phyloP scores from a whole-genome alignment of 2,329 filamentous ascomycete species.

The Penicillium sp. region DNA sequence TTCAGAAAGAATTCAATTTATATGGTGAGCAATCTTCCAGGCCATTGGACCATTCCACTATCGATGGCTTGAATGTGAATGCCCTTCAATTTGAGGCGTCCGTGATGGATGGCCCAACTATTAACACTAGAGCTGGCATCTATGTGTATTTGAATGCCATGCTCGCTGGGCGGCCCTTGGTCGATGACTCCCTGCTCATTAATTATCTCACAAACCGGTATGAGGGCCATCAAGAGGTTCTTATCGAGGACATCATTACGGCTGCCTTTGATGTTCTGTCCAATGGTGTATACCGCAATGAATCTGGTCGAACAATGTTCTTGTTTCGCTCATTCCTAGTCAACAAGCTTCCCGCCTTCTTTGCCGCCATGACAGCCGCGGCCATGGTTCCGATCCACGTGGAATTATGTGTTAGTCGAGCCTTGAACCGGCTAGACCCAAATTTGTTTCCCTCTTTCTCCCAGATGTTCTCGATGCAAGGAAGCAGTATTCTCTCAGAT shows the following conservation, averaged over 20 bases:
- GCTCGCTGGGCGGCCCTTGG: slow-evolving; percentile 74
- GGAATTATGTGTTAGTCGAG: slow-evolving; percentile 65
- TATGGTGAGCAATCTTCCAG: slow-evolving; percentile 44
- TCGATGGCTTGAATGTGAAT: slow-evolving; percentile 44
- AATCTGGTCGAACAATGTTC: slow-evolving; percentile 61
- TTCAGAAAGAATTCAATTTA: slow-evolving; percentile 45
- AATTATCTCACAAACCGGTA: slow-evolving; percentile 83
- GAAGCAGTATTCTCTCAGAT: slow-evolving; percentile 60
- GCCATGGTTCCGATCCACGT: slow-evolving; percentile 60
- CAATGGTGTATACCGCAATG: slow-evolving; percentile 75
- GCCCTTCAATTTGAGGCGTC: slow-evolving; percentile 54
- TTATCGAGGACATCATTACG: slow-evolving; percentile 78
- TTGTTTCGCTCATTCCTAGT: slow-evolving; percentile 84
- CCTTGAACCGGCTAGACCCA: slow-evolving; percentile 62
- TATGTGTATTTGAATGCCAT: slow-evolving; percentile 83
- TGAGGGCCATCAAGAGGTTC: slow-evolving; percentile 74
- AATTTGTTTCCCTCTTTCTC: slow-evolving; percentile 65
- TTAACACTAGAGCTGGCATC: slow-evolving; percentile 76
- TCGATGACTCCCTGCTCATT: slow-evolving; percentile 77
- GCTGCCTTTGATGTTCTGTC: slow-evolving; percentile 88
- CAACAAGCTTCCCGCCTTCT: slow-evolving; percentile 64
- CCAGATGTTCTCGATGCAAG: slow-evolving; percentile 61
- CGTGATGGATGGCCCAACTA: slow-evolving; percentile 65
- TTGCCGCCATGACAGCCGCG: slow-evolving; percentile 57
- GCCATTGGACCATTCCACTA: slow-evolving; percentile 44